Base-by-base conservation (phyloP, 768 basidiomycete genomes). In the Boletus pseudo-olivaceus region DNA sequence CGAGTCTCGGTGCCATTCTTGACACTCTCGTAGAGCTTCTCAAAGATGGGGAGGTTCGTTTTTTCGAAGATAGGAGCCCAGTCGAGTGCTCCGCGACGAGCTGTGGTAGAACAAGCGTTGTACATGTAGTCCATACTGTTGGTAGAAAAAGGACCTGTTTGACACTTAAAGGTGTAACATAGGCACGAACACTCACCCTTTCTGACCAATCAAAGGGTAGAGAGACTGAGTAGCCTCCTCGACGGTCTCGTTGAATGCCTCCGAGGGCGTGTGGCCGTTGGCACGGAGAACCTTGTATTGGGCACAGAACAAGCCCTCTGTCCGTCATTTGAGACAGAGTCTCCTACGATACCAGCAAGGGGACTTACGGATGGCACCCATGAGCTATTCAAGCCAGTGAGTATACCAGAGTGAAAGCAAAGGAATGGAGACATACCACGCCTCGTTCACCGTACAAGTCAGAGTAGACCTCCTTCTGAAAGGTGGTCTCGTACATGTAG, bases 151-250 rank as follows among this genome's bases (percentile, higher is more conserved):
- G 32, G 7, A 42, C n/a, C 32, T 9, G 47, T 6, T 35, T 49
- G 32, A 38, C 23, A 48, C 7, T 26, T 53, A 30, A 17, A 47
- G 41, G 17, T 41, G 11, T 10, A 17, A 34, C 19, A 17, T 5
- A 27, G 1, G 26, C 19, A 34, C 15, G 7, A 33, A 50, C 7
- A 68, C 84, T 51, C 71, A 90, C 88, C 93, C 94, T 72, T 97
- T 89, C 67, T 88, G 82, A 62, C 96, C 97, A 66, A 99, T 93
- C 73, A 99, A 75, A 56, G 97, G 97, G 80, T 92, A 98, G 59
- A 99, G 85, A 37, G 93, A 96, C 71, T 99, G 95, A 40, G 96
- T 98, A n/a, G 97, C 97, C 78, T 98, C 97, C 76, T 98, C 97
- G 57, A 98, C 97, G 55, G 97, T 98, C 81, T 99, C 97, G 75